Conservation (phyloP, 2,329 filamentous ascomycete species). For the Paramyrothecium sp. region DNA sequence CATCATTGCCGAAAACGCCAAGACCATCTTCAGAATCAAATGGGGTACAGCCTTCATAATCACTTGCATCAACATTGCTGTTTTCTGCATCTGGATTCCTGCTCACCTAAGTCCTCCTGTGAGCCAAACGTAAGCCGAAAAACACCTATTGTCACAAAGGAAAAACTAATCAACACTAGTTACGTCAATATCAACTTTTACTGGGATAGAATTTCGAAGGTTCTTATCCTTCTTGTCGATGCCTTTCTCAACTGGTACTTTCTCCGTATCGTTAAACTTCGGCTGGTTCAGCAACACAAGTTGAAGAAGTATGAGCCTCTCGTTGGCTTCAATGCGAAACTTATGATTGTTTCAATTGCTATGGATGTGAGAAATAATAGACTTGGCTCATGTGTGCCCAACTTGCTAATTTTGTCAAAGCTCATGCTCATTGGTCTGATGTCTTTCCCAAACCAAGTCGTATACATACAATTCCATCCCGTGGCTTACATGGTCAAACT, state of each 20-base stretch:
- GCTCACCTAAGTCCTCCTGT: constrained; percentile 37
- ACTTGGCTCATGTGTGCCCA: not conserved
- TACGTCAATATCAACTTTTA: constrained; percentile 43
- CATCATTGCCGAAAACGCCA: constrained; percentile 41
- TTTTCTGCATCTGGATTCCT: constrained; percentile 55
- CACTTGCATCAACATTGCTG: constrained; percentile 48
- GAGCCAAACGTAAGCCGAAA: constrained; percentile 27
- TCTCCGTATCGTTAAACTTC: constrained; percentile 41
- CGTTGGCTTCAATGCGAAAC: constrained; percentile 46
- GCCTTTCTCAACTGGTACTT: constrained; percentile 53
- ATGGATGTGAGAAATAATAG: constrained; percentile 39
- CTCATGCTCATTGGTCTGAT: constrained; percentile 30
- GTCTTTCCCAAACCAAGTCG: constrained; percentile 28
- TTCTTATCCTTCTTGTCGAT: constrained; percentile 49
- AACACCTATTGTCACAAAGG: not conserved
- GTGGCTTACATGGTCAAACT: constrained; percentile 52
- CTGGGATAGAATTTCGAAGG: constrained; percentile 54
- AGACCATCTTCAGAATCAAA: constrained; percentile 39
- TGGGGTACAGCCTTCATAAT: constrained; percentile 44
- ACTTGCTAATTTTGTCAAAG: constrained; percentile 8
- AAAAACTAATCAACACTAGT: constrained; percentile 9
- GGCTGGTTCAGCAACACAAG: constrained; percentile 44
- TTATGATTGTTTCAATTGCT: constrained; percentile 46
- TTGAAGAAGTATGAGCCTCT: constrained; percentile 50
- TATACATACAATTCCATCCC: constrained; percentile 51